phyloP scores from a whole-genome alignment of 2,329 filamentous ascomycete genomes.

The Pseudogymnoascus sp. region DNA sequence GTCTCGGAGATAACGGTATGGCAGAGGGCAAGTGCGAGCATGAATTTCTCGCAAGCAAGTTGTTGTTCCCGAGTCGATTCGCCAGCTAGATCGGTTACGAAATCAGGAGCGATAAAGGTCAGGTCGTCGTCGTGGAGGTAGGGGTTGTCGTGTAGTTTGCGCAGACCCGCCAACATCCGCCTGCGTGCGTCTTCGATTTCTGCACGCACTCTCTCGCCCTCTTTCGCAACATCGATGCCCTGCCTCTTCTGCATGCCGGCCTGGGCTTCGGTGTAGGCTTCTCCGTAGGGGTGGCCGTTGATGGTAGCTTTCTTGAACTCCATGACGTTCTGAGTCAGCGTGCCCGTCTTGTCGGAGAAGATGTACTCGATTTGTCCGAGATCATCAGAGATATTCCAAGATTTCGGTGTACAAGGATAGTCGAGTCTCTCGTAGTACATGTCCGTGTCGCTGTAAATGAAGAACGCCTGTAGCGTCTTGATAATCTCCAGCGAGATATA shows the following conservation, averaged over 20 bases:
- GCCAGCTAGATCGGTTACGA: conserved; percentile 72
- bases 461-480: conserved; percentile 83
- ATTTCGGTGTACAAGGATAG: conserved; percentile 91
- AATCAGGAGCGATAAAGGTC: conserved; percentile 88
- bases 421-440: conserved; percentile 98
- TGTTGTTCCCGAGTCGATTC: conserved; percentile 69
- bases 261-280: conserved; percentile 95
- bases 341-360: conserved; percentile 91
- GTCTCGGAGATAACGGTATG: conserved; percentile 92
- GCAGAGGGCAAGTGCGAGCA: conserved; percentile 87
- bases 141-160: conserved; percentile 76
- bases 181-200: conserved; percentile 73
- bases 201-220: conserved; percentile 59
- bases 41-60: conserved; percentile 75
- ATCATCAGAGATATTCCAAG: conserved; percentile 98
- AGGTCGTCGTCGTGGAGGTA: conserved; percentile 84
- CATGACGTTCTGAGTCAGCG: conserved; percentile 88
- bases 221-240: conserved; percentile 77
- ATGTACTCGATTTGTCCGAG: conserved; percentile 98
- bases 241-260: conserved; percentile 90
- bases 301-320: conserved; percentile 98
- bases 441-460: conserved; percentile 90
- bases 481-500: conserved; percentile 98
- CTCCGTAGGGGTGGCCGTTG: conserved; percentile 88
- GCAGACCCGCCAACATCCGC: conserved; percentile 62